Conservation (phyloP, 1,284 basidiomycete species). For the Melampsora larici-populina region DNA sequence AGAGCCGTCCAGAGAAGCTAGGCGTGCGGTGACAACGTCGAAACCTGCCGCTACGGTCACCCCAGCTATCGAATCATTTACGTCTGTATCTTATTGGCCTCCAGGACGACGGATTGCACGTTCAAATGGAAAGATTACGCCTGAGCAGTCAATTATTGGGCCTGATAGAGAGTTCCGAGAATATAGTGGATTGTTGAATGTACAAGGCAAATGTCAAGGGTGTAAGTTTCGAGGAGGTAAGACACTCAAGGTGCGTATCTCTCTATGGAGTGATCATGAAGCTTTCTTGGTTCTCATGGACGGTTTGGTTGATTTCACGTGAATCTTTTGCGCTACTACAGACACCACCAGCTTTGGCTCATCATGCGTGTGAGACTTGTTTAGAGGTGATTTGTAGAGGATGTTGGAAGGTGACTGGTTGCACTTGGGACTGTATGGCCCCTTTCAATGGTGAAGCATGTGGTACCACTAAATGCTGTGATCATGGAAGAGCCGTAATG, state of each 20-base stretch:
- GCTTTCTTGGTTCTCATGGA: no score
- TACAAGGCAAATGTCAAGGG: no score
- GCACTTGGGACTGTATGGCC: constrained; percentile 22
- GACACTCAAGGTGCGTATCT: no score
- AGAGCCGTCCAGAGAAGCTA: neutral
- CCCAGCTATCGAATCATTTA: constrained; percentile 12
- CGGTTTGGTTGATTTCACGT: no score
- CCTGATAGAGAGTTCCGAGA: no score
- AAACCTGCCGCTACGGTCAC: neutral
- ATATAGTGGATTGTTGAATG: no score
- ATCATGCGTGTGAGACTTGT: constrained; percentile 30
- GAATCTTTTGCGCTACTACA: neutral
- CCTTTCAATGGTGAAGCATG: constrained; percentile 18
- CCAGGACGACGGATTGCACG: no score
- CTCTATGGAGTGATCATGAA: no score
- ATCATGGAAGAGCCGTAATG: constrained; percentile 20
- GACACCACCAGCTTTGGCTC: constrained; percentile 12
- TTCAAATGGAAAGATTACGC: no score
- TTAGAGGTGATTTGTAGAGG: constrained; percentile 28
- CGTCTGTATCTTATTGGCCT: neutral
- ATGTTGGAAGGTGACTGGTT: constrained; percentile 22
- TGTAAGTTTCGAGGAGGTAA: no score
- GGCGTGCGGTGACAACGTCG: neutral
- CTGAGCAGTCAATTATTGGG: no score
- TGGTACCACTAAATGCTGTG: constrained; percentile 23